Percentiles rank a stretch among this genome's conserved stretches.
phyloP scores from a whole-genome alignment of 2,329 filamentous ascomycete species.

The Coccinonectria pachysandricola region DNA sequence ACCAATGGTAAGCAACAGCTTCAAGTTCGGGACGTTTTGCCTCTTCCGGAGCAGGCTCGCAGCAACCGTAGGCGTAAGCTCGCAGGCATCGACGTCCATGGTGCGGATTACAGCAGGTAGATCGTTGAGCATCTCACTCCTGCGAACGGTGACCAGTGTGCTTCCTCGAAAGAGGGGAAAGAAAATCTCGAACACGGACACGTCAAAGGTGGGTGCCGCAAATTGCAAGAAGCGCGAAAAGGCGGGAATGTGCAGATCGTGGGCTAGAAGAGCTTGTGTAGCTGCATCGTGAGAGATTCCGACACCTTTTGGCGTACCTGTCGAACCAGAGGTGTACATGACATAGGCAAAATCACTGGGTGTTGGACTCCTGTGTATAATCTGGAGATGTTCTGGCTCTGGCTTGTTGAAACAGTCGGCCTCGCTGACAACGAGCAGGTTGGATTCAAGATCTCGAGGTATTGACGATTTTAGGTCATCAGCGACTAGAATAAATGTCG shows the following conservation, averaged over 20 bases:
- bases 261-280: slow-evolving; percentile 73
- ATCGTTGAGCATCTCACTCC: slow-evolving; percentile 62
- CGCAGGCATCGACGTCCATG: slow-evolving; percentile 69
- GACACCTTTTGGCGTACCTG: slow-evolving; percentile 82
- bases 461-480: slow-evolving; percentile 33
- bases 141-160: slow-evolving; percentile 63
- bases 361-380: slow-evolving; percentile 10
- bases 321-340: slow-evolving; percentile 90
- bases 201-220: slow-evolving; percentile 85
- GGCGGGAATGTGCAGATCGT: slow-evolving; percentile 63
- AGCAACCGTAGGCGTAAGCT: slow-evolving; percentile 81
- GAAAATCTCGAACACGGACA: slow-evolving; percentile 92
- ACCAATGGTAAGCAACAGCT: slow-evolving; percentile 73
- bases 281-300: slow-evolving; percentile 69
- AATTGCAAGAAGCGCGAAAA: slow-evolving; percentile 84
- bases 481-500: slow-evolving; percentile 57
- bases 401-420: slow-evolving; percentile 4
- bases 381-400: slow-evolving; percentile 1
- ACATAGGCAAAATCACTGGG: slow-evolving; percentile 61
- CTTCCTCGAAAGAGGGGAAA: slow-evolving; percentile 67
- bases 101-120: slow-evolving; percentile 55
- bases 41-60: slow-evolving; percentile 64
- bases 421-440: slow-evolving; percentile 28
- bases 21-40: slow-evolving; percentile 54
- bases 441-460: slow-evolving; percentile 21